A percentile compares a stretch with the other conserved stretches of the same genome.
Evolutionary conservation across 345 rosid genomes (phyloP).

Genomic region (Gossypium herbaceum): DNA sequence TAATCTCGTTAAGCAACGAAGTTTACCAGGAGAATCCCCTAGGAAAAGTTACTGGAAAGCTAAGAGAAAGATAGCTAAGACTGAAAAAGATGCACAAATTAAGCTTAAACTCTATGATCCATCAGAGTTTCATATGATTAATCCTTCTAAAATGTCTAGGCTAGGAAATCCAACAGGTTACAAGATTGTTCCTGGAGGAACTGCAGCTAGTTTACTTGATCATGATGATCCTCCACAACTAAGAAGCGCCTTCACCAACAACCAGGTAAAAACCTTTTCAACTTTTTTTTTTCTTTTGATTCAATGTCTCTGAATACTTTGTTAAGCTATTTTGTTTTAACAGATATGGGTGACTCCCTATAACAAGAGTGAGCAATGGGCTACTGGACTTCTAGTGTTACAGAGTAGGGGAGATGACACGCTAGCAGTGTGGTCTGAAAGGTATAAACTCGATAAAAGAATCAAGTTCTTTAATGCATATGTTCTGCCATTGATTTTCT

Average conservation of each 20-base stretch:
- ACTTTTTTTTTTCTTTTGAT: background rate
- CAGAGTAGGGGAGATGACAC: slow-evolving; percentile 72
- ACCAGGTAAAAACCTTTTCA: slow-evolving; percentile 37
- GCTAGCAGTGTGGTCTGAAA: slow-evolving; percentile 64
- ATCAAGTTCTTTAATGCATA: background rate
- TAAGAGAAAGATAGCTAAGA: slow-evolving; percentile 38
- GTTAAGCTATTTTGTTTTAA: background rate
- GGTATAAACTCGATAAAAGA: slow-evolving; percentile 26
- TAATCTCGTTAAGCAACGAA: slow-evolving; percentile 46
- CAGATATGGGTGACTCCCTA: slow-evolving; percentile 73
- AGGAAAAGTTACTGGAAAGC: slow-evolving; percentile 60
- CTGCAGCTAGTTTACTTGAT: slow-evolving; percentile 70
- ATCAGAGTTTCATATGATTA: slow-evolving; percentile 62
- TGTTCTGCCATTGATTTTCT: too few relatives aligned
- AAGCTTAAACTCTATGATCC: slow-evolving; percentile 65
- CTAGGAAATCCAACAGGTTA: slow-evolving; percentile 71
- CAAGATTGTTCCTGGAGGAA: slow-evolving; percentile 64
- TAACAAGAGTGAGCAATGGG: slow-evolving; percentile 59
- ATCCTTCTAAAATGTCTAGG: slow-evolving; percentile 49
- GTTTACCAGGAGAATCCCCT: slow-evolving; percentile 45
- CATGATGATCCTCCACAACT: slow-evolving; percentile 67
- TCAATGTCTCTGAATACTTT: background rate
- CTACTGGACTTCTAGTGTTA: slow-evolving; percentile 51
- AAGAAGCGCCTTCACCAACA: slow-evolving; percentile 68
- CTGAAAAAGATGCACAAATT: slow-evolving; percentile 67